These are phyloP conservation scores for Acanthamoeba triangularis DNA, from an alignment of 208 protist genomes.

Conservation along the genomic window DNA sequence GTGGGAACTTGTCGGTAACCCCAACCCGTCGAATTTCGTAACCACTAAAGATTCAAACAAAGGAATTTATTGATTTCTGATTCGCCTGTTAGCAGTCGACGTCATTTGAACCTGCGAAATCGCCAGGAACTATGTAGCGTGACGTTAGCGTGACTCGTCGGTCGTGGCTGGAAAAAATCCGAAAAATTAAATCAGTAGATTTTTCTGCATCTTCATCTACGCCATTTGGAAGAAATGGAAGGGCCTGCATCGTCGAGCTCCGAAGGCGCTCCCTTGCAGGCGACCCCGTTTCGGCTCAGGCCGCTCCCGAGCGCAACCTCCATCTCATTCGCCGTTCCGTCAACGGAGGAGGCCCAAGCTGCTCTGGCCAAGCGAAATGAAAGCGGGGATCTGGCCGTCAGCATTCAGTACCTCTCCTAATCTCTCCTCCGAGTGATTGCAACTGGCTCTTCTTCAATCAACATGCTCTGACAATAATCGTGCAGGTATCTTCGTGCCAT, in stretches of 20 bases:
- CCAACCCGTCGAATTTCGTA: too few relatives aligned
- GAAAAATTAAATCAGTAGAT: too few relatives aligned
- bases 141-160: too few relatives aligned
- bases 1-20: too few relatives aligned
- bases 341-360: slow-evolving; percentile 1
- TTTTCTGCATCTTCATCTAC: too few relatives aligned
- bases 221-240: background rate
- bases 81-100: too few relatives aligned
- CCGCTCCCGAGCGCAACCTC: background rate
- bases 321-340: background rate
- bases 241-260: background rate
- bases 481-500: background rate
- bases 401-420: background rate
- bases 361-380: slow-evolving; percentile 4
- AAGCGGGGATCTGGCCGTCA: slow-evolving; percentile 45
- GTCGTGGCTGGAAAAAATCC: too few relatives aligned
- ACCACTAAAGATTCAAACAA: too few relatives aligned
- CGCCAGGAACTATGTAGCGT: too few relatives aligned
- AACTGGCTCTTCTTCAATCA: background rate
- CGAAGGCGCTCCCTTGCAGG: background rate
- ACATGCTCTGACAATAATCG: background rate
- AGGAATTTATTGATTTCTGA: too few relatives aligned
- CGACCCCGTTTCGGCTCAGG: background rate
- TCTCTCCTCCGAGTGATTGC: background rate
- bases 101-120: too few relatives aligned